Base-by-base conservation (phyloP, 2,329 filamentous ascomycete species). In the Oidium heveae region DNA sequence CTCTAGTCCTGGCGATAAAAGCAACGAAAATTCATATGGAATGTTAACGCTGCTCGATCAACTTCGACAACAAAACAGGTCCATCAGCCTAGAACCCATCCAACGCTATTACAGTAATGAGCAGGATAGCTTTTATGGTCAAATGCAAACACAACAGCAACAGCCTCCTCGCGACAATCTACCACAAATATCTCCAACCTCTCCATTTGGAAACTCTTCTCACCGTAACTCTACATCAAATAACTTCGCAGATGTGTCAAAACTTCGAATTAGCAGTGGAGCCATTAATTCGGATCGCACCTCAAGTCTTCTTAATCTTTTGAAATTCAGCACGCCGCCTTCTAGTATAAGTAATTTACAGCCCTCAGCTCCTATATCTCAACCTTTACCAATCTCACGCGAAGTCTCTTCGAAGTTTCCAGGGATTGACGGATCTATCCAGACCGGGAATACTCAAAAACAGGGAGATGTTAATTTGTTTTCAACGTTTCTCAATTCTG, bases 231-330 rank as follows among this genome's bases (percentile, higher is more conserved):
- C 75, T 56, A 73, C 74, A 58, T 69, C 79, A 60, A 70, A 79
- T 64, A 79, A 76, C 62, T 76, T 77, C 10, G 74, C 71, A 57
- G 62, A 64, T 22, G 58, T 56, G 24, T 71, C 73, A 55, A 67
- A 68, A 36, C 65, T 65, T 50, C 66, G 67, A 60, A 55, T 60
- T 49, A 56, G 60, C 20, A 52, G 53, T 22, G 60, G 62, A 49
- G 57, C 56, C 24, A 65, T 59, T 67, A 71, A 69, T 56, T 64
- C 67, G 52, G 71, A 72, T 55, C 71, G 73, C 57, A 74, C 75
- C 16, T 71, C 72, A 58, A 77, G 74, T 61, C 66, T 84, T 59
- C 70, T 84, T 56, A 82, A 75, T 62, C 66, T 84, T 57, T 70
- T 84, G 58, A 79, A 79, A 65, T 82, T 80, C 67, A 79, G 74